Evolutionary conservation across 257 asterid genomes (phyloP).

Genomic region (Solanum arcanum): DNA sequence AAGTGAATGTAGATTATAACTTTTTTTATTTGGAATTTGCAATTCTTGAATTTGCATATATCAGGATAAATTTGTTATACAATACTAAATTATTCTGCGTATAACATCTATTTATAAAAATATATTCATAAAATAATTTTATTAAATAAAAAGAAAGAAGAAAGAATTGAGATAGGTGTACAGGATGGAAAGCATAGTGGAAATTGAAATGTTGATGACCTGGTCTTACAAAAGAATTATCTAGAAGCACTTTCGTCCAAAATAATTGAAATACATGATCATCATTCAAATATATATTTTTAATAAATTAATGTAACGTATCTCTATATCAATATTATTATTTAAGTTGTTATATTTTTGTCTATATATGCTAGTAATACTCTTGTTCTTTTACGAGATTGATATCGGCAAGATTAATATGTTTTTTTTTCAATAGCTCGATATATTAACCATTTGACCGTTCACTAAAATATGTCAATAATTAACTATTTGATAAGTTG

Average conservation of each 20-base stretch:
- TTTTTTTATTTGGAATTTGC: no score
- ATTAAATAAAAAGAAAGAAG: no score
- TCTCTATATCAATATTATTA: not conserved
- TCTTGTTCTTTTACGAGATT: not conserved
- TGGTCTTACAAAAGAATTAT: not conserved
- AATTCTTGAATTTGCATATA: no score
- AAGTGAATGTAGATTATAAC: no score
- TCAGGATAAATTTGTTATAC: not conserved
- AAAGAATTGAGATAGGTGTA: not conserved
- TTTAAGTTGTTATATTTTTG: not conserved
- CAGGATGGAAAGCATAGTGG: not conserved
- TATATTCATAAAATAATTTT: not conserved
- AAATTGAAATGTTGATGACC: not conserved
- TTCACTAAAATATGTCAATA: not conserved
- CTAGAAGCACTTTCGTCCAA: not conserved
- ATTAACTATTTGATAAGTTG: not conserved
- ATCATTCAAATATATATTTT: constrained; percentile 7
- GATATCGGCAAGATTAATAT: no score
- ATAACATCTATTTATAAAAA: not conserved
- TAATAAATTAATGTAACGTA: not conserved
- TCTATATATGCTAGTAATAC: not conserved
- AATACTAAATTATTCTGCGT: not conserved
- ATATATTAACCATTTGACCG: not conserved
- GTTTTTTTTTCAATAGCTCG: not conserved
- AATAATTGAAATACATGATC: not conserved